A percentile compares a stretch with the other conserved stretches of the same genome.
Conservation (phyloP, 106 monocot genomes). For the Dendrobium nobile region DNA sequence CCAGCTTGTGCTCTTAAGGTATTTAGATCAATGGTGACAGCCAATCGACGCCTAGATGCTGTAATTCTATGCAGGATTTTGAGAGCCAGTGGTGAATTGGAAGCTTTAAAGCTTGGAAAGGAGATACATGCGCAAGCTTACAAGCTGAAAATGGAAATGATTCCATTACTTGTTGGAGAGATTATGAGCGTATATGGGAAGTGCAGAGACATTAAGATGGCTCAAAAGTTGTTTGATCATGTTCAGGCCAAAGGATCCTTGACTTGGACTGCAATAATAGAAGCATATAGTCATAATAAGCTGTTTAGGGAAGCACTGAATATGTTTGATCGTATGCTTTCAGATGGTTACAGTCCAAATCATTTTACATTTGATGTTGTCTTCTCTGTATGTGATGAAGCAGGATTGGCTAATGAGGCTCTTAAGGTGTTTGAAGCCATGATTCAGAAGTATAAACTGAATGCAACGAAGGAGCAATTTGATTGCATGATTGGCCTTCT, state of each 20-base stretch:
- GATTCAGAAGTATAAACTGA: slow-evolving; percentile 48
- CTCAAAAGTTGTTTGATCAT: slow-evolving; percentile 29
- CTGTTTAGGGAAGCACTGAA: slow-evolving; percentile 34
- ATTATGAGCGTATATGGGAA: slow-evolving; percentile 49
- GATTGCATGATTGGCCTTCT: slow-evolving; percentile 42
- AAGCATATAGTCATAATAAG: slow-evolving; percentile 40
- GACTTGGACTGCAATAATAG: slow-evolving; percentile 46
- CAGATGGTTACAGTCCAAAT: slow-evolving; percentile 48
- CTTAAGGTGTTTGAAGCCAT: slow-evolving; percentile 49
- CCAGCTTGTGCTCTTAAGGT: slow-evolving; percentile 34
- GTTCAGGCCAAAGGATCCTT: slow-evolving; percentile 34
- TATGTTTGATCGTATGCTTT: slow-evolving; percentile 40
- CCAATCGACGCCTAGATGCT: slow-evolving; percentile 45
- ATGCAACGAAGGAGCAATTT: slow-evolving; percentile 34
- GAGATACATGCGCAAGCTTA: slow-evolving; percentile 64
- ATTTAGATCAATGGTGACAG: slow-evolving; percentile 56
- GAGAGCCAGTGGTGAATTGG: slow-evolving; percentile 33
- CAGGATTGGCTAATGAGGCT: slow-evolving; percentile 37
- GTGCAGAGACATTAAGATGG: slow-evolving; percentile 34
- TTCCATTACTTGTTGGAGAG: slow-evolving; percentile 27
- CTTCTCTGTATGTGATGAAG: slow-evolving; percentile 45
- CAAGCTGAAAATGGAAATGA: slow-evolving; percentile 34
- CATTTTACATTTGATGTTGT: slow-evolving; percentile 59
- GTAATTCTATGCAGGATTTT: slow-evolving; percentile 51
- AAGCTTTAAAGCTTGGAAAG: slow-evolving; percentile 51